These are phyloP conservation scores for Russula compacta DNA, from an alignment of 768 basidiomycete species.

Conservation along the genomic window DNA sequence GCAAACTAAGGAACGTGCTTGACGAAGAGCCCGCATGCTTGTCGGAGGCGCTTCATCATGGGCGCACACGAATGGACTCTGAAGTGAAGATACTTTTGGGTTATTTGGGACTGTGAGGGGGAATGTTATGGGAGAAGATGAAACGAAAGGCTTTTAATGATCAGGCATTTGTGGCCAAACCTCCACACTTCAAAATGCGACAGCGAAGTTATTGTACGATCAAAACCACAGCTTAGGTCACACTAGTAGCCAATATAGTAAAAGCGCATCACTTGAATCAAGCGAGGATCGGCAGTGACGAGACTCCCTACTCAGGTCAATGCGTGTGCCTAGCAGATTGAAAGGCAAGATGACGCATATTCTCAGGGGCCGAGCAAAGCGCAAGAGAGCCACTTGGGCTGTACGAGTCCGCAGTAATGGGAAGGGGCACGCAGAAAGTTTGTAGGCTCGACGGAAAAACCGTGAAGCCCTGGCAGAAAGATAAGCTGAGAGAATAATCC, in stretches of 20 bases:
- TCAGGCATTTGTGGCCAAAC: background rate
- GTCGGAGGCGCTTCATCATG: slow-evolving; percentile 6
- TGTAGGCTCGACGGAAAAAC: too few relatives aligned
- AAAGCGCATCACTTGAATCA: background rate
- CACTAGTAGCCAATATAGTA: background rate
- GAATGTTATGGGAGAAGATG: background rate
- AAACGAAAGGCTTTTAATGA: background rate
- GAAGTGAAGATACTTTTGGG: background rate
- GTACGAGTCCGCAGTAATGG: background rate
- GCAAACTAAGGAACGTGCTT: background rate
- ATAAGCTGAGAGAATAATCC: background rate
- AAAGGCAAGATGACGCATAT: background rate
- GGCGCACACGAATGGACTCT: background rate
- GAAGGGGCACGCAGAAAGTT: background rate
- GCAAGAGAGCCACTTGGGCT: background rate
- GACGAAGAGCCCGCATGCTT: background rate
- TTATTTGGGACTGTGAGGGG: background rate
- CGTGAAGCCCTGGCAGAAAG: too few relatives aligned
- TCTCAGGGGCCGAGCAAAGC: background rate
- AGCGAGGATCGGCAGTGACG: background rate
- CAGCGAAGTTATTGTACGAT: background rate
- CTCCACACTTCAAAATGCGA: background rate
- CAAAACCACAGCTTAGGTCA: background rate
- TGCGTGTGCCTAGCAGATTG: too few relatives aligned
- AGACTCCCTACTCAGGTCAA: background rate